These are phyloP conservation scores for Endogone sp. DNA, from an alignment of 192 early-diverging fungal species.

Conservation along the genomic window DNA sequence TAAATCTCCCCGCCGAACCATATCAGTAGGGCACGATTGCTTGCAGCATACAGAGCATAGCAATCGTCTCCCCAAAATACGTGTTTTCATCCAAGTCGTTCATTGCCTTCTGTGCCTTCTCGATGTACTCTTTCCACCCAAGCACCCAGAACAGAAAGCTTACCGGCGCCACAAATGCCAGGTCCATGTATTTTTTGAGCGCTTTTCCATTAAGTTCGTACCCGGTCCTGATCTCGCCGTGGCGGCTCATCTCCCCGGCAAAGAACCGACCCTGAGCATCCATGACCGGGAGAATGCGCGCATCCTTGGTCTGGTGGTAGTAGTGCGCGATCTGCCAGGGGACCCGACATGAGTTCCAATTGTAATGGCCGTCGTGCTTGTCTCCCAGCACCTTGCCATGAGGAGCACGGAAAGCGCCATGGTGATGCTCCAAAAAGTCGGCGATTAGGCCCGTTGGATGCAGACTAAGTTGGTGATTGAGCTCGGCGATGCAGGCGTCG, in stretches of 20 bases:
- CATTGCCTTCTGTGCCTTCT: conserved; percentile 34
- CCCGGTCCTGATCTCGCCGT: conserved; percentile 36
- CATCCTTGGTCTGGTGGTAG: conserved; percentile 42
- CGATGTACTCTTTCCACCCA: conserved; percentile 29
- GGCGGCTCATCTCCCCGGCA: conserved; percentile 15
- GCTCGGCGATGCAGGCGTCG: conserved; percentile 34
- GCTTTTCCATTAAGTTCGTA: conserved; percentile 42
- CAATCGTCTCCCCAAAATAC: conserved; percentile 53
- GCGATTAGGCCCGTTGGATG: conserved; percentile 49
- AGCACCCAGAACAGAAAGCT: conserved; percentile 47
- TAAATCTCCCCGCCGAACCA: too few species aligned
- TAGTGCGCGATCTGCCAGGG: conserved; percentile 51
- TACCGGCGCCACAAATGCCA: conserved; percentile 49
- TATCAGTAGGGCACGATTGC: conserved; percentile 34
- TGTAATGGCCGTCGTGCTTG: conserved; percentile 42
- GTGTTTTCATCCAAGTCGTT: conserved; percentile 41
- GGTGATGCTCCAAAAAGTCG: conserved; percentile 44
- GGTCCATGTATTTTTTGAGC: conserved; percentile 39
- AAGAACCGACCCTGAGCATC: conserved; percentile 43
- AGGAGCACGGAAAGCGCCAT: conserved; percentile 28
- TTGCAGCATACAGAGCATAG: conserved; percentile 46
- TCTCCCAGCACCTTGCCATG: conserved; percentile 42
- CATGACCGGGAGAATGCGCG: conserved; percentile 31
- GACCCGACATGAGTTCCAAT: conserved; percentile 56
- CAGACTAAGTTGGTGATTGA: conserved; percentile 30